Base-by-base conservation (phyloP, 371 early-diverging fungal species). In the Lichtheimia ramosa region DNA sequence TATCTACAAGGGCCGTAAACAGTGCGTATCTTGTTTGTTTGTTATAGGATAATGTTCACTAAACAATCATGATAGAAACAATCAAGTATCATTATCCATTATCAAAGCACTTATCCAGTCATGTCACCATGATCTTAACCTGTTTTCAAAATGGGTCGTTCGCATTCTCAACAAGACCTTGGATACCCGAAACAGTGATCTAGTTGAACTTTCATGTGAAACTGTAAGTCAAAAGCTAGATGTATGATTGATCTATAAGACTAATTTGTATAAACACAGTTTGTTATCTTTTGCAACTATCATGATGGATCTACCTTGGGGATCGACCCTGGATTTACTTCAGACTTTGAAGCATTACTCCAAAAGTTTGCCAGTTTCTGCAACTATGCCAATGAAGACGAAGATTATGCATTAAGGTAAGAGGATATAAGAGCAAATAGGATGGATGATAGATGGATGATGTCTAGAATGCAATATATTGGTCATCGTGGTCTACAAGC, bases 61-160 rank as follows among this genome's bases (percentile, higher is more conserved):
- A 8, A 34, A 10, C 34, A 8, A 0, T 34, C n/a, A 4, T 34
- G 10, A 34, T 34, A 78, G 77, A 56, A 70, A 73, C 64, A 81
- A 72, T 48, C 66, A 71, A 52, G 75, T 77, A 7, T 79, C 89
- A 1, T 79, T 93, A 56, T 82, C 84, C 49, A 91, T 94, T 55
- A 76, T 91, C 56, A 85, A 88, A 49, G 79, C 86, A 4, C 82
- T 96, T 23, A 71, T 96, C 48, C 74, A 79, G 43, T 75, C 87
- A 14, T 93, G 92, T 64, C 84, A 85, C 52, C 83, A 84, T 49
- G 89, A 93, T 64, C 76, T 93, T 48, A 89, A 89, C 68, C 74
- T 94, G 51, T 92, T 95, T 67, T 89, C 92, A 14, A 90, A 89
- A 68, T 82, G 84, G 54, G 71, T 87, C 40, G 77, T 90, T 15